A percentile compares a stretch with the other conserved stretches of the same genome.
These are phyloP conservation scores for Jackrogersella minutella DNA, from an alignment of 495 filamentous ascomycete genomes.

Conservation along the genomic window DNA sequence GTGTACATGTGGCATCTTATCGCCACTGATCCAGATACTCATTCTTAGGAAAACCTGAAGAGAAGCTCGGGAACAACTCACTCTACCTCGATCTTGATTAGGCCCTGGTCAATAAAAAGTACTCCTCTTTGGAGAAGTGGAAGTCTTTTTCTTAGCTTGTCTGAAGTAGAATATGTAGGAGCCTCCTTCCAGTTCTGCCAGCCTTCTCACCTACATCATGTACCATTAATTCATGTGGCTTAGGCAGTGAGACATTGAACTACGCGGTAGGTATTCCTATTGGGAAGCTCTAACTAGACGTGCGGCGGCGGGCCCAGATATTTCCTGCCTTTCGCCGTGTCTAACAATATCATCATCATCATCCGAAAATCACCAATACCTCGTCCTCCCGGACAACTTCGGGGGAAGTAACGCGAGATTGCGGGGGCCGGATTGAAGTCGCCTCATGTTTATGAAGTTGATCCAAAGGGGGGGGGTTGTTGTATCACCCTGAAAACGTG, in stretches of 20 bases:
- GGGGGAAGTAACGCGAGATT: neutral
- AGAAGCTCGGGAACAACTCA: neutral
- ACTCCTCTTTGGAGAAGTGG: neutral
- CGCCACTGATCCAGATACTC: neutral
- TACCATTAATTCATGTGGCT: neutral
- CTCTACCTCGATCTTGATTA: neutral
- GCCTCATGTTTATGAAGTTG: too few species aligned
- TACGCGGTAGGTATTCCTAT: slow-evolving; percentile 18
- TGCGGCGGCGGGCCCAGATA: too few species aligned
- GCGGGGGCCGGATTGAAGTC: neutral
- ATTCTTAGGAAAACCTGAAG: neutral
- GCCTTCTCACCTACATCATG: slow-evolving; percentile 2
- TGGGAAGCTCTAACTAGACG: slow-evolving; percentile 17
- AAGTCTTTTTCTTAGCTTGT: neutral
- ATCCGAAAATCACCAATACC: too few species aligned
- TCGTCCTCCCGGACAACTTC: too few species aligned
- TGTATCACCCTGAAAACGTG: slow-evolving; percentile 29
- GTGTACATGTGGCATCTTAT: neutral
- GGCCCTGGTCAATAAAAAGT: neutral
- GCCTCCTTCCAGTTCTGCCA: neutral
- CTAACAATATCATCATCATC: too few species aligned
- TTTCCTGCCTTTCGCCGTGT: too few species aligned
- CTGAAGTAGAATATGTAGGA: neutral
- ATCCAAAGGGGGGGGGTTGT: slow-evolving; percentile 4
- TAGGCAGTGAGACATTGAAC: neutral